Conservation (phyloP, 345 rosid genomes). For the Excoecaria agallocha region DNA sequence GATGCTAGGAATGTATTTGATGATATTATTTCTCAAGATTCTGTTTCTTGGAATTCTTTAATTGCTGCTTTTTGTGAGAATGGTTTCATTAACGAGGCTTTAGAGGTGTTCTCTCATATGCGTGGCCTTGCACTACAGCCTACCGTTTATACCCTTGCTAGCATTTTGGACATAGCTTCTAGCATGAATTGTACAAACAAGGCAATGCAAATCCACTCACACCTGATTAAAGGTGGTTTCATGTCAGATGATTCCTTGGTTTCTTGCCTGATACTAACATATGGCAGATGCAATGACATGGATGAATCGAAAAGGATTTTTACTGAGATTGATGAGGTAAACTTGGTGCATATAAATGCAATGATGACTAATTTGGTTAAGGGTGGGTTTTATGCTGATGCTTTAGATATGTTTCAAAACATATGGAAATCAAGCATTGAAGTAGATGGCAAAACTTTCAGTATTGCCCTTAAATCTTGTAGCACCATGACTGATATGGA, state of each 20-base stretch:
- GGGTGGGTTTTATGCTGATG: slow-evolving; percentile 28
- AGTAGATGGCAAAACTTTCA: slow-evolving; percentile 29
- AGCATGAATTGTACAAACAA: slow-evolving; percentile 23
- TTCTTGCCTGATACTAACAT: slow-evolving; percentile 36
- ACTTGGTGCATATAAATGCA: slow-evolving; percentile 28
- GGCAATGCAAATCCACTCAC: slow-evolving; percentile 36
- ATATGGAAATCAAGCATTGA: slow-evolving; percentile 17
- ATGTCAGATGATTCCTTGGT: slow-evolving; percentile 29
- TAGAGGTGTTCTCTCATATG: slow-evolving; percentile 32
- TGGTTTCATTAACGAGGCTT: slow-evolving; percentile 30
- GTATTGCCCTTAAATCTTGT: slow-evolving; percentile 12
- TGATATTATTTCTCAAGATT: slow-evolving; percentile 30
- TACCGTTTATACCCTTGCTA: slow-evolving; percentile 30
- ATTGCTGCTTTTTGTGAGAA: slow-evolving; percentile 39
- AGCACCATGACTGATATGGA: slow-evolving; percentile 15
- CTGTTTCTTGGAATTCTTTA: slow-evolving; percentile 45
- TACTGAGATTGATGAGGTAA: slow-evolving; percentile 23
- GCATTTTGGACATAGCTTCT: slow-evolving; percentile 35
- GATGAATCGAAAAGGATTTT: slow-evolving; percentile 31
- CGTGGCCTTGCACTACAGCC: slow-evolving; percentile 16
- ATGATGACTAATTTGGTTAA: slow-evolving; percentile 26
- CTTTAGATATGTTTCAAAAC: slow-evolving; percentile 32
- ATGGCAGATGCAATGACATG: slow-evolving; percentile 31
- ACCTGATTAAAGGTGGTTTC: slow-evolving; percentile 34
- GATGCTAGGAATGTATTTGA: slow-evolving; percentile 33